Percentiles rank a stretch among this genome's conserved stretches.
Conservation (phyloP, 2,329 filamentous ascomycete genomes). For the Neofusicoccum sp. region DNA sequence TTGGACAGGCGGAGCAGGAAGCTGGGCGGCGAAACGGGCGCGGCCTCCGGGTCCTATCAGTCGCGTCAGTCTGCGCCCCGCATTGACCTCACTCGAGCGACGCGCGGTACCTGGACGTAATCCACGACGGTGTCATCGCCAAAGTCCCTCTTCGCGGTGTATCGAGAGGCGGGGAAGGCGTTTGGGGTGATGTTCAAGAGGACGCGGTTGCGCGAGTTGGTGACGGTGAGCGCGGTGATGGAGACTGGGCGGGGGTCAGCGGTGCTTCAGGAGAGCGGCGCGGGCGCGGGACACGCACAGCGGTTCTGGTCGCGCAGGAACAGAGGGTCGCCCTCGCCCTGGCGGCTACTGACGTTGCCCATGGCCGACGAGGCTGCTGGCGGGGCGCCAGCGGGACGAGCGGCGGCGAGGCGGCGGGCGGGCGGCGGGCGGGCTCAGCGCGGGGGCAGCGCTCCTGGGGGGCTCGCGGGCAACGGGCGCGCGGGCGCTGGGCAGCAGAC, state of each 20-base stretch:
- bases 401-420: neutral
- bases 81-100: conserved; percentile 16
- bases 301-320: conserved; percentile 89
- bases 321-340: conserved; percentile 72
- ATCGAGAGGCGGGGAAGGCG: conserved; percentile 78
- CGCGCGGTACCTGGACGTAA: conserved; percentile 76
- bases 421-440: neutral
- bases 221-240: conserved; percentile 78
- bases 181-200: conserved; percentile 80
- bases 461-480: conserved; percentile 7
- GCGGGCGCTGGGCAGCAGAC: conserved; percentile 10
- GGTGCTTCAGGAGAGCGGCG: neutral
- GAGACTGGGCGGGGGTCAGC: conserved; percentile 60
- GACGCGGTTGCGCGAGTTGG: conserved; percentile 73
- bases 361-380: conserved; percentile 50
- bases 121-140: conserved; percentile 78
- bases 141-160: conserved; percentile 67
- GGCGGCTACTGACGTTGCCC: conserved; percentile 88
- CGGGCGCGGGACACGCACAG: conserved; percentile 57
- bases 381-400: conserved; percentile 5
- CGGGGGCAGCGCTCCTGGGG: neutral
- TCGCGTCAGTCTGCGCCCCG: conserved; percentile 17
- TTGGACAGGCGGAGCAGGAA: conserved; percentile 86
- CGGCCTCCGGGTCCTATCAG: conserved; percentile 70
- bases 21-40: conserved; percentile 51